Base-by-base conservation (phyloP, 2,329 filamentous ascomycete genomes). In the Colletotrichum sidae region DNA sequence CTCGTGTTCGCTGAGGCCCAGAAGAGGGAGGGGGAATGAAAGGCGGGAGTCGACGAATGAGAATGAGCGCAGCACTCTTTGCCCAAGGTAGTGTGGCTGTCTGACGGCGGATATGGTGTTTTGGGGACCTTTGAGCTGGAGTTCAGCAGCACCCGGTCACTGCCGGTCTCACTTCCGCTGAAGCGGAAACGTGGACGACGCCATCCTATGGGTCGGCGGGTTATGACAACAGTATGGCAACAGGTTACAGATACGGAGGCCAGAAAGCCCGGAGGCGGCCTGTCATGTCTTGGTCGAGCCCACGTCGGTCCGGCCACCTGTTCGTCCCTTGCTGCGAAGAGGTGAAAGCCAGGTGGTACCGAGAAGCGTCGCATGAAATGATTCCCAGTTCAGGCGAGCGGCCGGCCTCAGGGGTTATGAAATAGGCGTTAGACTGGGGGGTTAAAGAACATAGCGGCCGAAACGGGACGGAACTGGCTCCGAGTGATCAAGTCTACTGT, bases 391-490 rank as follows among this genome's bases (percentile, higher is more conserved):
- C 46, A 65, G 62, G 52, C 41, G 62, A 38, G 51, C 56, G 37
- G 62, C 46, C 46, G 53, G 53, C 54, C 59, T 25, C 58, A 62
- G 58, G 62, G 62, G 62, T 47, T 55, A 65, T 51, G 33, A 62
- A 65, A 62, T 25, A 39, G 52, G 58, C 58, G 49, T 47, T 62
- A 65, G 62, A 13, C 37, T 25, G 15, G 25, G 13, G 35, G 52
- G 53, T 58, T 62, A 53, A 58, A 56, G 52, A 49, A 47, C 25
- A 42, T 42, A 41, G 49, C 59, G 46, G 46, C 62, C 62, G 47
- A 62, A 65, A 62, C 13, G 58, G 52, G 52, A 62, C 63, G 63
- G 63, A 62, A 52, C 52, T 65, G 52, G 58, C 59, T 65, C 63
- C 63, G 63, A 44, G 37, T 53, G 53, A 62, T 65, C 52, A 35